Base-by-base conservation (phyloP, 495 filamentous ascomycete genomes). In the Hyaloscypha variabilis region DNA sequence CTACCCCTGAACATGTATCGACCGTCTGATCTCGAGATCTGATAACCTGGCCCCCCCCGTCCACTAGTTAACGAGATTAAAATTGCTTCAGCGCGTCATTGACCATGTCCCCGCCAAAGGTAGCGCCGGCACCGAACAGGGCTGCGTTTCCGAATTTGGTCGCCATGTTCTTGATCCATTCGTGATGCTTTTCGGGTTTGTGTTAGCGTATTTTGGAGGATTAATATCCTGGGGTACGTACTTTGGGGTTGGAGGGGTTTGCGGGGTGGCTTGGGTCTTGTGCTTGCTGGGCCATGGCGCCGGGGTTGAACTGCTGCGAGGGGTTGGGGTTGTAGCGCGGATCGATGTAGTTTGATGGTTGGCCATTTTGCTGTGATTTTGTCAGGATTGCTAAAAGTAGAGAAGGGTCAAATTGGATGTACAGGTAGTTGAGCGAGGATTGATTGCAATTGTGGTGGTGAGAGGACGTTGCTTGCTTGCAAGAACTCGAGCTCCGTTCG, bases 401-500 rank as follows among this genome's bases (percentile, higher is more conserved):
- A 26, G 58, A 51, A 25, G 21, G 4, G 21, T 28, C 25, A 36
- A 23, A 26, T 8, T n/a, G 26, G 17, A 58, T 56, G 1, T 67
- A 74, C 74, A 31, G 75, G 75, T 6, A 77, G 61, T 62, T 75
- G 75, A 29, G 71, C 73, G 68, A 75, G 70, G 53, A 77, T 77
- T 11, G 68, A 72, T 51, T 72, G 58, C 34, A 73, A 71, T 57
- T 77, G 75, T 3, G 65, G 62, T 0, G 67, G 69, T 28, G 49
- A 64, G 21, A 77, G 56, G 2, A 76, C 65, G 49, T 68, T 67
- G 13, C 68, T 67, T 25, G 69, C 71, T 29, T 70, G 71, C n/a
- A 77, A 69, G 66, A 66, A 77, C 52, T 77, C 74, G 8, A 77
- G 72, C 55, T 77, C 75, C 0, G 71, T 77, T 42, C 73, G 69